These are phyloP conservation scores for Furcasterigmium sp. DNA, from an alignment of 2,329 filamentous ascomycete genomes.

Conservation along the genomic window DNA sequence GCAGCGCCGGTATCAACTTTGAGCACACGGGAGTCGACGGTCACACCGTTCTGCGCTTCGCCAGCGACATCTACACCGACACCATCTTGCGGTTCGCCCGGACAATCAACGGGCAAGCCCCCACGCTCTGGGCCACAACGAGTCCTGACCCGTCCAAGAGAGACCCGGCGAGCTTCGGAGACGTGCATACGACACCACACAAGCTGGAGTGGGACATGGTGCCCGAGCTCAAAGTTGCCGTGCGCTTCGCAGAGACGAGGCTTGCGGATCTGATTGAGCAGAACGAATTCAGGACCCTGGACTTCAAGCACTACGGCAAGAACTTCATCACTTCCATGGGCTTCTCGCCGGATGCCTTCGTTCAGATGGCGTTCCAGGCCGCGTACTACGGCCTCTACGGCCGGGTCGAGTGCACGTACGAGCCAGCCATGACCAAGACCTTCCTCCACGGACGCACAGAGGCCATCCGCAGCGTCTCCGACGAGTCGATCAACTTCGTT, in stretches of 20 bases:
- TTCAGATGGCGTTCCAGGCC: constrained; percentile 98
- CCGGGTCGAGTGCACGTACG: constrained; percentile 89
- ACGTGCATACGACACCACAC: constrained; percentile 88
- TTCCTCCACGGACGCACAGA: constrained; percentile 93
- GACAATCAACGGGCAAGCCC: constrained; percentile 91
- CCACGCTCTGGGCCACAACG: constrained; percentile 82
- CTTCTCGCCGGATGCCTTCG: constrained; percentile 93
- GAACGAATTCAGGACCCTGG: constrained; percentile 90
- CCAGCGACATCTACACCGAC: constrained; percentile 94
- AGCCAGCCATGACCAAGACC: constrained; percentile 96
- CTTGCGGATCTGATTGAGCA: constrained; percentile 93
- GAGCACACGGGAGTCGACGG: constrained; percentile 98
- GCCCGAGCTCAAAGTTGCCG: constrained; percentile 82
- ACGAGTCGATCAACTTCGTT: constrained; percentile 81
- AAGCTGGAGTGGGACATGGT: constrained; percentile 98
- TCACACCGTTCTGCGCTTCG: constrained; percentile 93
- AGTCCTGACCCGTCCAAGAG: constrained; percentile 92
- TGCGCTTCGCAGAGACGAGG: constrained; percentile 92
- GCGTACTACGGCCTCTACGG: constrained; percentile 97
- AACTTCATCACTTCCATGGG: constrained; percentile 97
- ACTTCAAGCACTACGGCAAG: constrained; percentile 87
- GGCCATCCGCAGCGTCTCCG: constrained; percentile 80
- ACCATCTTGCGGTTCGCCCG: constrained; percentile 93
- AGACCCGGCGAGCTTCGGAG: constrained; percentile 84
- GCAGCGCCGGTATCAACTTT: constrained; percentile 97